Conservation (phyloP, 78 protist species). For the slime mould (Dictyostelium discoideum) region dicty_2.7 NC_007088.5:6107001-6107500, state of each 20-base stretch:
- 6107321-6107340: constrained; percentile 98
- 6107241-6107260: constrained; percentile 99
- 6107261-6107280: constrained; percentile 99
- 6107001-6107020: constrained; percentile 99
- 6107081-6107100: constrained; percentile 99
- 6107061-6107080: constrained; percentile 98
- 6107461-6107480: constrained; percentile 99
- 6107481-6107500: constrained; percentile 99
- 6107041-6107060: constrained; percentile 99
- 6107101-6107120: constrained; percentile 99
- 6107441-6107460: constrained; percentile 99
- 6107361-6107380: constrained; percentile 99
- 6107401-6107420: constrained; percentile 98
- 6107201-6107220: constrained; percentile 99
- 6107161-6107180: constrained; percentile 93
- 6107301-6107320: constrained; percentile 95
- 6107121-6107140: constrained; percentile 99
- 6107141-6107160: constrained; percentile 95
- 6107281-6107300: constrained; percentile 98
- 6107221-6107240: constrained; percentile 96
- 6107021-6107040: constrained; percentile 99
- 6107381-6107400: constrained; percentile 99
- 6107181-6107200: constrained; percentile 99
- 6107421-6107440: constrained; percentile 97
- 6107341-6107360: constrained; percentile 99